A percentile compares a stretch with the other conserved stretches of the same genome.
phyloP scores from a whole-genome alignment of 2,329 filamentous ascomycete genomes.

The Albophoma yamanashiensis region DNA sequence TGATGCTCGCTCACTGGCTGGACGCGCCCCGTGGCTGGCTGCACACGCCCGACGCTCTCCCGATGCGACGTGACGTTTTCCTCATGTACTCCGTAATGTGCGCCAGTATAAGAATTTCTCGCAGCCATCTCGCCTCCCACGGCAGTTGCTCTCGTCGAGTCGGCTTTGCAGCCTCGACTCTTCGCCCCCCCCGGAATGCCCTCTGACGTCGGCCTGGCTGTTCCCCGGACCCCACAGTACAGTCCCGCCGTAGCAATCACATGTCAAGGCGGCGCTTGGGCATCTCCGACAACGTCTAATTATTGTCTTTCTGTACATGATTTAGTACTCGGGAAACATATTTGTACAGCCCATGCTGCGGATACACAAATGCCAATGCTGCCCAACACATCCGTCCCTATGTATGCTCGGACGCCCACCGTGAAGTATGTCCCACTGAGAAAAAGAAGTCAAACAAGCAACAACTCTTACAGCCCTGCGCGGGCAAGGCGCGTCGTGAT shows the following conservation, averaged over 20 bases:
- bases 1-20: not conserved
- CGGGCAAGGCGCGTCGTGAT: not conserved
- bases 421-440: not conserved
- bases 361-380: not conserved
- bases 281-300: not conserved
- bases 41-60: too few relatives aligned
- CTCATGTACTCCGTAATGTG: too few relatives aligned
- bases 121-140: not conserved
- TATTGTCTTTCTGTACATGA: not conserved
- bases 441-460: not conserved
- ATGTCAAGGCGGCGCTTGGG: not conserved
- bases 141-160: not conserved
- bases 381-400: not conserved
- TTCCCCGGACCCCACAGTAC: not conserved
- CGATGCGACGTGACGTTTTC: too few relatives aligned
- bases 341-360: not conserved
- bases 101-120: too few relatives aligned
- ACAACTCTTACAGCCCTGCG: not conserved
- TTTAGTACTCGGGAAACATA: not conserved
- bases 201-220: not conserved
- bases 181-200: not conserved
- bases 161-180: not conserved
- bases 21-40: too few relatives aligned
- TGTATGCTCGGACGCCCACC: not conserved
- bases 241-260: not conserved